Percentiles rank a stretch among this genome's conserved stretches.
phyloP scores from a whole-genome alignment of 2,329 filamentous ascomycete genomes.

The Aspergillus phoenicis region DNA sequence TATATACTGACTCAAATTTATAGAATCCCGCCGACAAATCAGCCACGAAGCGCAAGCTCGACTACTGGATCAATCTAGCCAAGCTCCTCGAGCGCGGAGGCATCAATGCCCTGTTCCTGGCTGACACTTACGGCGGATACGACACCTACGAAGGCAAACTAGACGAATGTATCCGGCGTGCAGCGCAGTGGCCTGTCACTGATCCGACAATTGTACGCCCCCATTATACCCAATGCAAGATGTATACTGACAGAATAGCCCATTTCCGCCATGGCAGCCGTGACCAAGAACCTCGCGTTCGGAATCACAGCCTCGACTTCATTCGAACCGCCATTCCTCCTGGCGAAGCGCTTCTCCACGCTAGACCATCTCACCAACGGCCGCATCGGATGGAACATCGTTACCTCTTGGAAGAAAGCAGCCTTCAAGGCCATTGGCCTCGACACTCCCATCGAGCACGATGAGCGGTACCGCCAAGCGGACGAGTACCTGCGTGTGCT shows the following conservation, averaged over 20 bases:
- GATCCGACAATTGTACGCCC: slow-evolving; percentile 62
- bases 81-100: slow-evolving; percentile 63
- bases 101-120: slow-evolving; percentile 67
- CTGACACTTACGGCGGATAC: slow-evolving; percentile 66
- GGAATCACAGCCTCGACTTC: slow-evolving; percentile 66
- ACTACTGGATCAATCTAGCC: slow-evolving; percentile 67
- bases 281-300: slow-evolving; percentile 65
- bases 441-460: slow-evolving; percentile 61
- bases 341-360: slow-evolving; percentile 65
- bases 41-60: slow-evolving; percentile 60
- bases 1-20: neutral
- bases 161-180: slow-evolving; percentile 63
- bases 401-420: slow-evolving; percentile 64
- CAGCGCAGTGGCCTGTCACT: slow-evolving; percentile 66
- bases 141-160: slow-evolving; percentile 64
- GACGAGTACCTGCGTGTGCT: slow-evolving; percentile 64
- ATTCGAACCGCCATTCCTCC: slow-evolving; percentile 63
- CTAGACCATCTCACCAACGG: slow-evolving; percentile 65
- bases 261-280: slow-evolving; percentile 67
- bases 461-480: slow-evolving; percentile 62
- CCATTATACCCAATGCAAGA: neutral
- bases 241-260: slow-evolving; percentile 43
- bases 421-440: slow-evolving; percentile 65
- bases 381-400: slow-evolving; percentile 68
- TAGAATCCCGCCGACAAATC: slow-evolving; percentile 65